Percentiles rank a stretch among this genome's conserved stretches.
These are phyloP conservation scores for Chenopodium album DNA, from an alignment of 148 eudicot genomes.

Conservation along the genomic window DNA sequence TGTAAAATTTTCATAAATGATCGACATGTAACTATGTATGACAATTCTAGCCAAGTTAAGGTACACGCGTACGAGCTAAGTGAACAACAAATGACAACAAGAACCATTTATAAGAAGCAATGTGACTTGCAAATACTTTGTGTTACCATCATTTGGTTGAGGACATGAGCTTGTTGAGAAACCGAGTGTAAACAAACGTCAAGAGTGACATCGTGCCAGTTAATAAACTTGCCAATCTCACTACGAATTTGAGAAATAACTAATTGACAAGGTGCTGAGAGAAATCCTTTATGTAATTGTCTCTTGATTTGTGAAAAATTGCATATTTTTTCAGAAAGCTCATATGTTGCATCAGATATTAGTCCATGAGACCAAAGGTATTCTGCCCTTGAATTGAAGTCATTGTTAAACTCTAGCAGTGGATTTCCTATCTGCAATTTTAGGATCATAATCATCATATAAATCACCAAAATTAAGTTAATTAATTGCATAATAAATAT, in stretches of 20 bases:
- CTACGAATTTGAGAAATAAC: constrained; percentile 27
- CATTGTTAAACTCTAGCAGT: constrained; percentile 64
- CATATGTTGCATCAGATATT: constrained; percentile 63
- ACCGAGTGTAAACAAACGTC: constrained; percentile 58
- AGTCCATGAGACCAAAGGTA: constrained; percentile 79
- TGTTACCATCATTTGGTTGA: constrained; percentile 35
- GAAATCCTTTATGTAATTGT: constrained; percentile 30
- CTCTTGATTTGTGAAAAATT: constrained; percentile 64
- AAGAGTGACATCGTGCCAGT: constrained; percentile 57
- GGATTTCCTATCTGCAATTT: constrained; percentile 75
- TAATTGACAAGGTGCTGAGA: constrained; percentile 47
- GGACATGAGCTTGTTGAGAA: constrained; percentile 40
- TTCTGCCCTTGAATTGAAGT: constrained; percentile 57
- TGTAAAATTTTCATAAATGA: too few species aligned
- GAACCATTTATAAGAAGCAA: too few species aligned
- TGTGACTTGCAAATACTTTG: too few species aligned
- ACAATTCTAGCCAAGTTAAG: too few species aligned
- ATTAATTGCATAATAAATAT: too few species aligned
- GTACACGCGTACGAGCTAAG: too few species aligned
- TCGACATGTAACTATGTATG: too few species aligned
- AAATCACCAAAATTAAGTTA: too few species aligned
- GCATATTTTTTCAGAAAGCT: constrained; percentile 39
- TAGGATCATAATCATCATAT: too few species aligned
- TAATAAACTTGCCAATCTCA: constrained; percentile 47
- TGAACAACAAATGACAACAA: too few species aligned